Base-by-base conservation (phyloP, 176 grass and related monocot species). In the Dactylis glomerata region DNA sequence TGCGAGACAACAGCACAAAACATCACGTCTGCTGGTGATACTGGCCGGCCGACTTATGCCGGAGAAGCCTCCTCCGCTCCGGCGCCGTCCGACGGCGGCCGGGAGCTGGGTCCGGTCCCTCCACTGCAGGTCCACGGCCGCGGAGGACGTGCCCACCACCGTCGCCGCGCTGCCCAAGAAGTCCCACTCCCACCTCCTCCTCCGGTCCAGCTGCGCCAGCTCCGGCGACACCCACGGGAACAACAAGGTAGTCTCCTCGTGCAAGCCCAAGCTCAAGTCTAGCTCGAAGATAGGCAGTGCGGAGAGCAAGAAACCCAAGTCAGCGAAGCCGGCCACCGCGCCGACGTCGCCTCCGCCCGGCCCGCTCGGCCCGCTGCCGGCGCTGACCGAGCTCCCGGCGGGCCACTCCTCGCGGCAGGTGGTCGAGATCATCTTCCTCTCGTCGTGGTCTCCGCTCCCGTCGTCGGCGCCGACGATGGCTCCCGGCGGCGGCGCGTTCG, bases 371-470 rank as follows among this genome's bases (percentile, higher is more conserved):
- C 87, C 92, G 5, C 55, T 97, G 75, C 82, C 91, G 69, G 91
- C 95, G 12, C 88, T 97, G 10, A 83, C 92, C 14, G 92, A 97
- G 84, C 85, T 97, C 56, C 92, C 91, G 0, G 90, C 81, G 6
- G 92, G 84, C 22, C 95, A 95, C 85, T 97, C 95, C 28, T 97
- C 95, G 7, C 82, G 92, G 32, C 90, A 90, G 72, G 95, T 97
- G 49, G 92, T 97, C 47, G 89, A 97, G 95, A 94, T 97, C 50
- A 97, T 97, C 82, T 97, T 97, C 68, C 82, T 87, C 30, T 95
- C 95, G 13, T 93, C 92, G 38, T 95, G 95, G 95, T 86, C 91
- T 0, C 59, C 86, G 0, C 71, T 70, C 0, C 76, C 81, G 59
- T 66, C 31, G 30, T 1, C 70, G 9, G 77, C 50, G 41, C 23